phyloP scores from a whole-genome alignment of 2,329 filamentous ascomycete genomes.

The Ophiostoma sp. region DNA sequence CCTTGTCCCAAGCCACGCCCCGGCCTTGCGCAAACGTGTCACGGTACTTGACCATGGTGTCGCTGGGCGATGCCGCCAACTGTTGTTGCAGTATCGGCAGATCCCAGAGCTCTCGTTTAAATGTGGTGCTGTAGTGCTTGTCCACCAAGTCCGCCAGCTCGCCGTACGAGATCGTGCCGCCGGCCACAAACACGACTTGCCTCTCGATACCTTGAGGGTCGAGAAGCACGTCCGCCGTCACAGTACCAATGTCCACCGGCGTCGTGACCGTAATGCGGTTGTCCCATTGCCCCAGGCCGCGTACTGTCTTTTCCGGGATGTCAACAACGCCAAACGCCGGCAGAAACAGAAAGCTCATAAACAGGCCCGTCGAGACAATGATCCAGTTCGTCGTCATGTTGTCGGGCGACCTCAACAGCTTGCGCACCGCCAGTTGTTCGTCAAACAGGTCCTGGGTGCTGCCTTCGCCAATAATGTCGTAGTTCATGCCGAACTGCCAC shows the following conservation, averaged over 20 bases:
- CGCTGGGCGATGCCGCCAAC: conserved; percentile 49
- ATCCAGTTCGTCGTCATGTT: conserved; percentile 53
- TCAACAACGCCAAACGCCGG: conserved; percentile 63
- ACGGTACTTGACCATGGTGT: conserved; percentile 58
- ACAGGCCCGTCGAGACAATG: conserved; percentile 63
- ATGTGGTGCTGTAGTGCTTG: conserved; percentile 41
- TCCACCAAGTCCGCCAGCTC: conserved; percentile 56
- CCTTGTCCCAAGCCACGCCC: conserved; percentile 60
- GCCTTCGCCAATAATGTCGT: conserved; percentile 61
- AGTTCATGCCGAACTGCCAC: conserved; percentile 75
- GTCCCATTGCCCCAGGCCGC: conserved; percentile 62
- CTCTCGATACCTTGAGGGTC: conserved; percentile 39
- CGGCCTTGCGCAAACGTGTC: conserved; percentile 59
- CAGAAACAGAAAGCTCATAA: conserved; percentile 43
- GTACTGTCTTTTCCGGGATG: conserved; percentile 42
- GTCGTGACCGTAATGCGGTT: conserved; percentile 63
- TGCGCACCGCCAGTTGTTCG: conserved; percentile 63
- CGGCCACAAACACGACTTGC: conserved; percentile 57
- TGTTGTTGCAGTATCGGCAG: conserved; percentile 46
- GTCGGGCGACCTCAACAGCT: conserved; percentile 50
- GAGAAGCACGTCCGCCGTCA: conserved; percentile 58
- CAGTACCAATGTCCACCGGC: conserved; percentile 62
- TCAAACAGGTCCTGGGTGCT: conserved; percentile 66
- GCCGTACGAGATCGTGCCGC: conserved; percentile 62
- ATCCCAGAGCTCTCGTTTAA: conserved; percentile 54